phyloP scores from a whole-genome alignment of 2,329 filamentous ascomycete genomes.

The Cladosporium sp. region DNA sequence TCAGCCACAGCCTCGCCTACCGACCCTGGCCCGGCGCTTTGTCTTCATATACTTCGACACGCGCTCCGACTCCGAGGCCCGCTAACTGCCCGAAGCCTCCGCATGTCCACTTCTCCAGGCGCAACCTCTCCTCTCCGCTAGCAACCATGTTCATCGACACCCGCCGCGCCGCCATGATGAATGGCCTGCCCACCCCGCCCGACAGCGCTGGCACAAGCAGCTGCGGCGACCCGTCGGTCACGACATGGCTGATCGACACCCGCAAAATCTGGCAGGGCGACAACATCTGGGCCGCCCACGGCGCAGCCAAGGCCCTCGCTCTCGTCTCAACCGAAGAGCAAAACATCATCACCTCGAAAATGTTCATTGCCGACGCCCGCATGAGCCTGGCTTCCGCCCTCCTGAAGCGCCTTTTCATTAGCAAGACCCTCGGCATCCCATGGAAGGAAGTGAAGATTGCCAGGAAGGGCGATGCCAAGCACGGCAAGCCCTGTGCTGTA shows the following conservation, averaged over 20 bases:
- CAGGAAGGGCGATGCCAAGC: conserved; percentile 49
- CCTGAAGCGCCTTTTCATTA: conserved; percentile 67
- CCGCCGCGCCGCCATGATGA: background rate
- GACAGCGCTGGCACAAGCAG: conserved; percentile 8
- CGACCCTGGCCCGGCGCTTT: background rate
- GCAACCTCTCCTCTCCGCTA: background rate
- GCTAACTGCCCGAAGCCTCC: background rate
- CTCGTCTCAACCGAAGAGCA: conserved; percentile 52
- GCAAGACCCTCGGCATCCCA: conserved; percentile 53
- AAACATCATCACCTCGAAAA: conserved; percentile 53
- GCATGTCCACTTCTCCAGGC: background rate
- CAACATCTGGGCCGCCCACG: conserved; percentile 39
- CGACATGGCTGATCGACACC: conserved; percentile 49
- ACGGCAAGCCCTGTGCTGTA: conserved; percentile 50
- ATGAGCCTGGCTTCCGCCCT: conserved; percentile 69
- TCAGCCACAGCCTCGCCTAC: conserved; percentile 1
- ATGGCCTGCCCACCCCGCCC: conserved; percentile 11
- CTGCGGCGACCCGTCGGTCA: conserved; percentile 23
- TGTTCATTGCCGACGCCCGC: conserved; percentile 58
- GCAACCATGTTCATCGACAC: conserved; percentile 10
- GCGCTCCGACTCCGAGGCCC: background rate
- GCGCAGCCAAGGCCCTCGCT: conserved; percentile 39
- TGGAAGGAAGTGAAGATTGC: conserved; percentile 59
- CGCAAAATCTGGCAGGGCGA: conserved; percentile 44
- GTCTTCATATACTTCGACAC: too few relatives aligned